Base-by-base conservation (phyloP, 441 rosid species). In the Eruca vesicaria region DNA sequence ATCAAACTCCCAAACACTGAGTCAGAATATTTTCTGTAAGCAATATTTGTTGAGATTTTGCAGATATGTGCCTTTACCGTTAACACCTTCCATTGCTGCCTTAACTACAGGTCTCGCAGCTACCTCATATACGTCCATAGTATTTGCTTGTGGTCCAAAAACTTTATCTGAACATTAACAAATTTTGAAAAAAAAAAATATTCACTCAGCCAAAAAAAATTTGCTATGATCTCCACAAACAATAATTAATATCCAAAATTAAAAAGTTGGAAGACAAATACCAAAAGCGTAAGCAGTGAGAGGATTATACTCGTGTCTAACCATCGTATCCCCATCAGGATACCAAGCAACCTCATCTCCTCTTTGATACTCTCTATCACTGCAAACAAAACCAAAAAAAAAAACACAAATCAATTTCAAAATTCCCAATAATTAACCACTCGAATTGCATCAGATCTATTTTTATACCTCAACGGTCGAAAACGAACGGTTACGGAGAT, bases 321-420 rank as follows among this genome's bases (percentile, higher is more conserved):
- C 98, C 78, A 89, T 82, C 71, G 91, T 92, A 79, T 94, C 97
- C 4, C 97, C 98, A 72, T 96, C 99, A 7, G 99, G 91, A 43
- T 85, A 90, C 99, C 99, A 96, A 48, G 94, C 89, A 71, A 94
- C 87, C 86, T 94, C 99, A 68, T 96, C 99, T 72, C 99, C 99
- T 79, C 88, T 84, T 79, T 88, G 97, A 72, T 82, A 94, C 86
- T 96, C 99, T 73, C 97, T 90, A 69, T 92, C 97, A 74, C 99
- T 94, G 86, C 52, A 82, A 56, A 5, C 6, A 10, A 10, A 20
- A 11, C 2, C 7, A 82, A 82, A 23, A 23, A 23, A 23, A 23
- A 23, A 81, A 21, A 21, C 3, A 82, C 52, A 79, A 69, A 63
- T 32, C 50, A 36, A 32, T 21, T 48, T 19, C 18, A 28, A 56